Evolutionary conservation across 352 stramenopile species (phyloP).

Genomic region (Albugo candida): DNA sequence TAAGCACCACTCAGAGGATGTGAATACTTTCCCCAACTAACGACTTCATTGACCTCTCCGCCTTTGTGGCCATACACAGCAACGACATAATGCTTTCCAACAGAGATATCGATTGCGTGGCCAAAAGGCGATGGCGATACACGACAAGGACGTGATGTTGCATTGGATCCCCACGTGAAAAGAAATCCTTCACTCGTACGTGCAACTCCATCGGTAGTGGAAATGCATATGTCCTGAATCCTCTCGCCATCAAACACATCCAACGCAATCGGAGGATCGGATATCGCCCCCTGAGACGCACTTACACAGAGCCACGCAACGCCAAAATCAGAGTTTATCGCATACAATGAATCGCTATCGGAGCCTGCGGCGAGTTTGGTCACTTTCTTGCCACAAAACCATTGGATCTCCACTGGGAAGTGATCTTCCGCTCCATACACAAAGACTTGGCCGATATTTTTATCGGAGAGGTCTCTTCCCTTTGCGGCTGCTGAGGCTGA

Average conservation of each 20-base stretch:
- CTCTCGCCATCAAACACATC: slow-evolving; percentile 38
- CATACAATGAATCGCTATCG: slow-evolving; percentile 53
- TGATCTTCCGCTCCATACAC: not conserved
- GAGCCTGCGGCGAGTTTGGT: slow-evolving; percentile 26
- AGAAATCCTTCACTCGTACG: slow-evolving; percentile 71
- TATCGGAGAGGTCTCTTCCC: slow-evolving; percentile 28
- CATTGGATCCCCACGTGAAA: slow-evolving; percentile 90
- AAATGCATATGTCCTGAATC: slow-evolving; percentile 26
- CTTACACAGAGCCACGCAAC: slow-evolving; percentile 47
- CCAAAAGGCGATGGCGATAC: slow-evolving; percentile 37
- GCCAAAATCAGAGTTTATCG: slow-evolving; percentile 28
- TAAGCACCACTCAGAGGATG: slow-evolving; percentile 11
- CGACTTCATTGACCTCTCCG: slow-evolving; percentile 38
- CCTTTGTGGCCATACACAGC: slow-evolving; percentile 47
- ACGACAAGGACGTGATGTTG: slow-evolving; percentile 66
- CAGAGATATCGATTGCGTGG: slow-evolving; percentile 25
- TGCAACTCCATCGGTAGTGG: slow-evolving; percentile 39
- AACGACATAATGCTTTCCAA: slow-evolving; percentile 39
- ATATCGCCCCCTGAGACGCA: slow-evolving; percentile 36
- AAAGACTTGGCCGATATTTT: slow-evolving; percentile 11
- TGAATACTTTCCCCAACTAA: slow-evolving; percentile 57
- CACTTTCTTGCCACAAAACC: slow-evolving; percentile 40
- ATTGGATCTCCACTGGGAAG: slow-evolving; percentile 20
- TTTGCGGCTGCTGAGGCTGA: slow-evolving; percentile 28
- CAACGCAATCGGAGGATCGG: slow-evolving; percentile 44